Percentiles rank a stretch among this genome's conserved stretches.
Evolutionary conservation across 371 early-diverging fungal genomes (phyloP).

Genomic region (Mortierella sp.): DNA sequence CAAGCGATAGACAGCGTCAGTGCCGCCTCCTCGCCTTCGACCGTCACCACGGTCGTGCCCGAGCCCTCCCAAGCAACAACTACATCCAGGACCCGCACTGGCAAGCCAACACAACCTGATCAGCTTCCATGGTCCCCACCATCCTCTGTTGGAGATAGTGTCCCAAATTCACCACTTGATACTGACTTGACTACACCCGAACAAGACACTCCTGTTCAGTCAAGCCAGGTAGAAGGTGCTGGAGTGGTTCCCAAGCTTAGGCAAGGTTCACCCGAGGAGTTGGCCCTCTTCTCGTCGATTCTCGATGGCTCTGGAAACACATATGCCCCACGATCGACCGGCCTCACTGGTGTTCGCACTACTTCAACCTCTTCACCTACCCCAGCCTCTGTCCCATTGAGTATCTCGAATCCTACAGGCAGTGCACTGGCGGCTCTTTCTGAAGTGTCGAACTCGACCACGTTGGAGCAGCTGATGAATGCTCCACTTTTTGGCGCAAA

Average conservation of each 20-base stretch:
- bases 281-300: constrained; percentile 24
- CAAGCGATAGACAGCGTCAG: background rate
- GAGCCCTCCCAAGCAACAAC: constrained; percentile 1
- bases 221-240: background rate
- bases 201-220: background rate
- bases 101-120: constrained; percentile 22
- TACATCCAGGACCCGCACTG: constrained; percentile 6
- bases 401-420: constrained; percentile 18
- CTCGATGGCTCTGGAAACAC: constrained; percentile 23
- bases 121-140: constrained; percentile 55
- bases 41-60: constrained; percentile 1
- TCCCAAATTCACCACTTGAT: constrained; percentile 28
- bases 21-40: background rate
- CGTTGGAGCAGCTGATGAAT: constrained; percentile 29
- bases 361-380: constrained; percentile 2
- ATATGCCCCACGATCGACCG: constrained; percentile 5
- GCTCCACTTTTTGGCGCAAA: constrained; percentile 23
- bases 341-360: background rate
- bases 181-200: constrained; percentile 7
- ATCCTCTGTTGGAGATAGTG: constrained; percentile 50
- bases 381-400: background rate
- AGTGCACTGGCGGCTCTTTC: constrained; percentile 23
- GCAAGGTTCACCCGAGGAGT: constrained; percentile 17
- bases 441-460: constrained; percentile 25
- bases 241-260: constrained; percentile 17